A percentile compares a stretch with the other conserved stretches of the same genome.
phyloP scores from a whole-genome alignment of 192 early-diverging fungal genomes.

The Lunasporangiospora selenospora region DNA sequence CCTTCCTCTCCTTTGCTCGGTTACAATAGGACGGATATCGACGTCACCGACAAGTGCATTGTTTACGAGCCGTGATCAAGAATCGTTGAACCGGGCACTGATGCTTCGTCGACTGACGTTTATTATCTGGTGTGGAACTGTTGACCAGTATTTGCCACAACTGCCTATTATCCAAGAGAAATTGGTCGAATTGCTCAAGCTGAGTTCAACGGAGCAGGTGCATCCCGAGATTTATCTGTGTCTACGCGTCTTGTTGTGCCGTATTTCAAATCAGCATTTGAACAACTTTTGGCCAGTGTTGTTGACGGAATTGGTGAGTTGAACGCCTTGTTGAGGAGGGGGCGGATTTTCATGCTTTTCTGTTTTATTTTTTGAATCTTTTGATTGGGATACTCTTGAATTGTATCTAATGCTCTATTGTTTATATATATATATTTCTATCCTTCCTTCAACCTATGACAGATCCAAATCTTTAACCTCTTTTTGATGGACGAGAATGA shows the following conservation, averaged over 20 bases:
- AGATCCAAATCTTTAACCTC: constrained; percentile 74
- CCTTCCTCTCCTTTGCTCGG: background rate
- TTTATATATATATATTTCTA: background rate
- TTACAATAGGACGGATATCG: constrained; percentile 63
- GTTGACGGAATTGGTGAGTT: constrained; percentile 81
- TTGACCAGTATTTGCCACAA: constrained; percentile 81
- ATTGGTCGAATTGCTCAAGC: constrained; percentile 86
- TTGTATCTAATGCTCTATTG: background rate
- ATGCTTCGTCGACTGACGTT: constrained; percentile 81
- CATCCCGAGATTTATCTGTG: constrained; percentile 88
- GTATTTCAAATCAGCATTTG: constrained; percentile 83
- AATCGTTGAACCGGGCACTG: constrained; percentile 69
- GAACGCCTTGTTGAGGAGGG: background rate
- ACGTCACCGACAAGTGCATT: constrained; percentile 72
- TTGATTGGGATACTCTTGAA: background rate
- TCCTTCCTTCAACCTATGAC: constrained; percentile 3
- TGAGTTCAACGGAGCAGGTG: constrained; percentile 67
- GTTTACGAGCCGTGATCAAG: constrained; percentile 86
- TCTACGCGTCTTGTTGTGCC: constrained; percentile 79
- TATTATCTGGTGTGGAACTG: constrained; percentile 73
- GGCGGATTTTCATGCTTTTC: background rate
- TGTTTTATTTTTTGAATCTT: background rate
- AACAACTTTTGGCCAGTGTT: constrained; percentile 93
- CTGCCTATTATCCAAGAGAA: constrained; percentile 87
- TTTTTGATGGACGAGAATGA: constrained; percentile 61